Conservation (phyloP, 768 basidiomycete genomes). For the Suillus plorans region DNA sequence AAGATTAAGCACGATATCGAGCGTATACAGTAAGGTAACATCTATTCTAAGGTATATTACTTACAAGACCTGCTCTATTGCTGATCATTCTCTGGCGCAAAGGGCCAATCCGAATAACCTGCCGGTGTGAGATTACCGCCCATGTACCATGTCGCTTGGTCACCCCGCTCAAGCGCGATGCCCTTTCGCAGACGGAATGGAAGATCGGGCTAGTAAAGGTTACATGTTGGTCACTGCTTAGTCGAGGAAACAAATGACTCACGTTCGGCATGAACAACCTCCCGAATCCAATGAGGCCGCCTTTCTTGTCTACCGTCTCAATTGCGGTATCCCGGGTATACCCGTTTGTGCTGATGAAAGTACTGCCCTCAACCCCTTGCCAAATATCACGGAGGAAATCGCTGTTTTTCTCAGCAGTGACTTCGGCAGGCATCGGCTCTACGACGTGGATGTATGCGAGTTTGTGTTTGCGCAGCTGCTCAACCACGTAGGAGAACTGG, state of each 20-base stretch:
- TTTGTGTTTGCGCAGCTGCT: constrained; percentile 34
- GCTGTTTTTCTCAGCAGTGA: constrained; percentile 29
- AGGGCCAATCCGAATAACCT: constrained; percentile 33
- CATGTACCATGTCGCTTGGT: constrained; percentile 24
- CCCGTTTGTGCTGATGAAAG: constrained; percentile 44
- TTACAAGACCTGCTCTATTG: background rate
- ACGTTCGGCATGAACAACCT: constrained; percentile 40
- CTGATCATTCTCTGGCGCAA: constrained; percentile 12
- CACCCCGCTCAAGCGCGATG: constrained; percentile 18
- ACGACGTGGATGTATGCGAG: constrained; percentile 55
- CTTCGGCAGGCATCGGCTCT: constrained; percentile 33
- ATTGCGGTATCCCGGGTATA: constrained; percentile 42
- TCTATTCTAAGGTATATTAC: background rate
- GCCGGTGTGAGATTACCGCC: constrained; percentile 21
- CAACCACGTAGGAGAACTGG: constrained; percentile 51
- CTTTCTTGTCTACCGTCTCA: constrained; percentile 32
- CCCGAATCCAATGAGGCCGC: constrained; percentile 37
- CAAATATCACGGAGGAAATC: constrained; percentile 48
- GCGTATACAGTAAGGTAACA: no score
- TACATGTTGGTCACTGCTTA: background rate
- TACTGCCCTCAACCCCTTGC: constrained; percentile 30
- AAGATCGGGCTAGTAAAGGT: constrained; percentile 28
- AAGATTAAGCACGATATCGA: background rate
- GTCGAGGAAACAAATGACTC: constrained; percentile 12
- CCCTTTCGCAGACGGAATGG: constrained; percentile 27